Conservation (phyloP, 495 filamentous ascomycete species). For the Beverwykella pulmonaria region DNA sequence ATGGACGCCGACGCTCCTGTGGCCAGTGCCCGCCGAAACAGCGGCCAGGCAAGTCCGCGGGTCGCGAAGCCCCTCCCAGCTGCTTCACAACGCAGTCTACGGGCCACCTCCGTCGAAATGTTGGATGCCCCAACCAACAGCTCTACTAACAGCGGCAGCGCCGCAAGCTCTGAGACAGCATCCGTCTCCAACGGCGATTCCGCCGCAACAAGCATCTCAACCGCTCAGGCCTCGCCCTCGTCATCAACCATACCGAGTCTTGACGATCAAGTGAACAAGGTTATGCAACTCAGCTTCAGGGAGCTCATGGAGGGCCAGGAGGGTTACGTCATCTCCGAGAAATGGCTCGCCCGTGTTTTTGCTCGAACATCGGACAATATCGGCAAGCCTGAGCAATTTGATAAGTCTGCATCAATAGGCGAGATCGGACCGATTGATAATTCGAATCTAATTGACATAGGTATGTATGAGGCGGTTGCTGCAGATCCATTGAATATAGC, state of each 20-base stretch:
- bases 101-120: slow-evolving; percentile 38
- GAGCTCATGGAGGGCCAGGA: slow-evolving; percentile 67
- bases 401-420: slow-evolving; percentile 64
- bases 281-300: slow-evolving; percentile 58
- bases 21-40: slow-evolving; percentile 11
- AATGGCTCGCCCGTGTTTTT: slow-evolving; percentile 77
- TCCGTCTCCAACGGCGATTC: slow-evolving; percentile 32
- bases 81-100: slow-evolving; percentile 12
- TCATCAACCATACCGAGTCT: slow-evolving; percentile 28
- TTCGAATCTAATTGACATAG: slow-evolving; percentile 52
- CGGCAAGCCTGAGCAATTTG: slow-evolving; percentile 53
- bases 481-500: neutral
- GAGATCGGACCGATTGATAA: slow-evolving; percentile 87
- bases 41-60: slow-evolving; percentile 23
- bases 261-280: slow-evolving; percentile 78
- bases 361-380: slow-evolving; percentile 61
- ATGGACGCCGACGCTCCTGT: slow-evolving; percentile 47
- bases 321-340: slow-evolving; percentile 75
- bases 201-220: slow-evolving; percentile 32
- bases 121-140: slow-evolving; percentile 23
- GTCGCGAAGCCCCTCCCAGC: slow-evolving; percentile 16
- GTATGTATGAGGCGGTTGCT: slow-evolving; percentile 13
- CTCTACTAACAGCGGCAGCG: slow-evolving; percentile 21
- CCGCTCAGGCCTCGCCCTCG: neutral
- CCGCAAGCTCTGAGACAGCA: slow-evolving; percentile 20